Base-by-base conservation (phyloP, 495 filamentous ascomycete species). In the Schizothecium vesticola region DNA sequence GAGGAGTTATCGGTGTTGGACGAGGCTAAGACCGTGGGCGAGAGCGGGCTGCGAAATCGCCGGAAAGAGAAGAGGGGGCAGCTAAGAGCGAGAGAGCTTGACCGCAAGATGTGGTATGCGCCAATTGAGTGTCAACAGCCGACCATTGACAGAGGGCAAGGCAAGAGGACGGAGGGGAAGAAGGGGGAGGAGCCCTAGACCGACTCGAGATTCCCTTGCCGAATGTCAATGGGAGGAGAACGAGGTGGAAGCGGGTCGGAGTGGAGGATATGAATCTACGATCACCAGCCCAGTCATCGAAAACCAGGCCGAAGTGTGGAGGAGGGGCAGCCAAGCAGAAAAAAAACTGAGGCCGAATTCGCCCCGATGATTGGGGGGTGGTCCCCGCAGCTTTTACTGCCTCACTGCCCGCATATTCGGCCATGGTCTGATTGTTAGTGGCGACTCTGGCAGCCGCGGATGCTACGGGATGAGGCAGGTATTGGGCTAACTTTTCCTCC, bases 261-360 rank as follows among this genome's bases (percentile, higher is more conserved):
- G 69, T 63, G 43, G 64, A 58, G 61, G 65, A 64, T 71, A 66
- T 68, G 68, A 43, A 43, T 59, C 65, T 63, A 66, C 63, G 63
- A 72, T 73, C 64, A 60, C 51, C 55, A 64, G 69, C 60, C 64
- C 36, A 59, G 57, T 66, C 65, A 66, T 51, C 65, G 43, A 51
- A 65, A 67, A 26, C 63, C 65, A 55, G 67, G 69, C 60, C 59
- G 26, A 59, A 69, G 62, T 73, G 70, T 65, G 69, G 72, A 74
- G 70, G 73, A 76, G 74, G 71, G 75, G 72, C 69, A 74, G 16
- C 70, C 58, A 63, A 51, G 61, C 56, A 62, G 43, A 51, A 51
- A 72, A 72, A 77, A 79, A 78, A 76, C 64, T 73, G 63, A 69
- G 57, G 73, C 76, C 77, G 77, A 79, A 76, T 77, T 73, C 77